Base-by-base conservation (phyloP, 2,329 filamentous ascomycete genomes). In the Myriangium duriaei region DNA sequence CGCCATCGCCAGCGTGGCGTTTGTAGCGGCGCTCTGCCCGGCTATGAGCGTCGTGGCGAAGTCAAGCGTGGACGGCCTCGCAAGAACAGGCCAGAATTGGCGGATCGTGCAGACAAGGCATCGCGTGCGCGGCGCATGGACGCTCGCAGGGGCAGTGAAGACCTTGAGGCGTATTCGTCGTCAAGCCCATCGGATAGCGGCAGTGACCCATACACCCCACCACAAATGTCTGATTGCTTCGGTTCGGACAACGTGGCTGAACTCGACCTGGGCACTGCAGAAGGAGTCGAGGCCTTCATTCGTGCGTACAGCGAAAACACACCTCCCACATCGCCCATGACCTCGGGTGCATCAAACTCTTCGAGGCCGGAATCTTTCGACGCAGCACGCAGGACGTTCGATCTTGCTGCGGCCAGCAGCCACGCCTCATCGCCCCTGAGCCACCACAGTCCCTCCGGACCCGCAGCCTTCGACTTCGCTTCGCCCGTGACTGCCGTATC, bases 1-100 rank as follows among this genome's bases (percentile, higher is more conserved):
- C 76, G 91, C 40, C 91, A 98, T 57, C 77, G 87, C 38, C 91
- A 96, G 59, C 79, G 91, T 29, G 91, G 88, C 39, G 94, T 95
- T 83, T 98, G 91, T 60, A 80, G 91, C 40, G 91, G 91, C 40
- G 88, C 86, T 4, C 92, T 96, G 51, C 85, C 93, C 46, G 87
- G 87, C 28, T 59, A 49, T 34, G 54, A 58, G 45, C 56, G 56
- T 47, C 32, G 46, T 10, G n/a, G n/a, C n/a, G 69, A 76, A 34
- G 71, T 79, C 17, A 81, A 81, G 60, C 74, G 79, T 43, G 76
- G 76, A 34, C 64, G 75, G 30, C 75, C 75, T 13, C 72, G 72
- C 61, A 79, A 79, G 59, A 63, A 68, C 41, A 61, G 73, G 18
- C 74, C 72, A 6, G 72, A 75, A 40, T 63, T 72, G 55, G 72